Evolutionary conservation across 2,329 filamentous ascomycete genomes (phyloP), one percentile per base, ranked within the genome.

Genomic region (Lomentospora prolificans): DNA sequence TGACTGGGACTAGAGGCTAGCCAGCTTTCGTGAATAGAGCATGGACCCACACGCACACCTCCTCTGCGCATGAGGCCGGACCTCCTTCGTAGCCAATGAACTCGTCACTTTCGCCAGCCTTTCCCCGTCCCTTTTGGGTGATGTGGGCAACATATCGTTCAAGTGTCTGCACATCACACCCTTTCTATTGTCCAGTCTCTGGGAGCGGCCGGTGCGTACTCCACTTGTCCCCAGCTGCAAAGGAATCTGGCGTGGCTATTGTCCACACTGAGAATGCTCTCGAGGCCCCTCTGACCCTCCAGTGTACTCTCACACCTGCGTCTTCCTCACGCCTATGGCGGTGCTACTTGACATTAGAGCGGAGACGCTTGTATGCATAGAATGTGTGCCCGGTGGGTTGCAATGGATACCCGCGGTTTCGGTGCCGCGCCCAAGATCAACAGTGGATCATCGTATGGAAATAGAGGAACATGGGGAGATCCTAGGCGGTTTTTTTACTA

Each of bases 401-500:
- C 36, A 41, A 17, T 41, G 36, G n/a, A n/a, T n/a, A n/a, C n/a
- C n/a, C n/a, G n/a, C n/a, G n/a, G n/a, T n/a, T n/a, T n/a, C n/a
- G n/a, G n/a, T n/a, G n/a, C n/a, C n/a, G n/a, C 24, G 22, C 44
- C 22, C 44, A 48, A 48, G 22, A 48, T 48, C 24, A 48, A 48
- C 10, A 19, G 44, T 48, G 44, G 44, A 22, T 48, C 44, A 48
- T 48, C 44, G 44, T 48, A 48, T 48, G 44, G 22, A 48, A 48
- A 48, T 48, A 14, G 44, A 48, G 44, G 44, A 22, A 25, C 44
- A 48, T 48, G 44, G 44, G 44, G 44, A 48, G 44, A 48, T 48
- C 44, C 44, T 48, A 25, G 44, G 44, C 44, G 17, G 44, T 10
- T 22, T 48, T 48, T 48, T 48, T 19, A 17, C 22, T 48, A 48